These are phyloP conservation scores for Grosmannia huntii DNA, from an alignment of 2,329 filamentous ascomycete genomes.

Conservation along the genomic window DNA sequence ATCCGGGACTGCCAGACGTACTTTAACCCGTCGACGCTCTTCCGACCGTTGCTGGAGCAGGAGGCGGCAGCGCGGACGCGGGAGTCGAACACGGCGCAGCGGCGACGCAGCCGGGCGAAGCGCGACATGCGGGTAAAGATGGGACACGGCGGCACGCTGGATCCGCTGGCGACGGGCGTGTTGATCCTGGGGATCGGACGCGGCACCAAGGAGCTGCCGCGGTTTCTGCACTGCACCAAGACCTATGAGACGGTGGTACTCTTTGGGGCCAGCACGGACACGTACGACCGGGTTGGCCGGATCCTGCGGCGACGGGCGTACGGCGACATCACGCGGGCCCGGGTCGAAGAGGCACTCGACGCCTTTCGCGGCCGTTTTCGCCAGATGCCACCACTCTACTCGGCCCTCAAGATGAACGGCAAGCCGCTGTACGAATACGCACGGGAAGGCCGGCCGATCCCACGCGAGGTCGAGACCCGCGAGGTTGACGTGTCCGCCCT, in stretches of 20 bases:
- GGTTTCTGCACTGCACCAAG: conserved; percentile 82
- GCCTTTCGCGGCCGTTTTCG: conserved; percentile 71
- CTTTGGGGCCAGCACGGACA: conserved; percentile 87
- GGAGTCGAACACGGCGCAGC: conserved; percentile 45
- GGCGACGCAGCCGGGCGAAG: conserved; percentile 44
- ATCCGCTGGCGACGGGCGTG: conserved; percentile 87
- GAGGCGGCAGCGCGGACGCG: conserved; percentile 33
- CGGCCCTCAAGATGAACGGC: conserved; percentile 82
- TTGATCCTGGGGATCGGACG: conserved; percentile 78
- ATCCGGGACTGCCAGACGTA: conserved; percentile 75
- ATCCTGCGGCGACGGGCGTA: conserved; percentile 64
- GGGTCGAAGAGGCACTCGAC: conserved; percentile 63
- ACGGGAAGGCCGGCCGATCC: conserved; percentile 74
- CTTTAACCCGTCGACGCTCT: conserved; percentile 71
- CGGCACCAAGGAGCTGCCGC: conserved; percentile 69
- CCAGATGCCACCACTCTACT: conserved; percentile 88
- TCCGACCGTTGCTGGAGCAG: conserved; percentile 60
- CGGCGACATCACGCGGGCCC: conserved; percentile 66
- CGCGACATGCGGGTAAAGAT: conserved; percentile 69
- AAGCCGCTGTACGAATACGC: conserved; percentile 96
- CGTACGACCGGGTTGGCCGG: conserved; percentile 79
- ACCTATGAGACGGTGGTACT: conserved; percentile 81
- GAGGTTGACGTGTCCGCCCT: conserved; percentile 66
- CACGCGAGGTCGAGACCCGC: conserved; percentile 69
- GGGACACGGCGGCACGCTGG: conserved; percentile 89